phyloP scores from a whole-genome alignment of 177 flowering plant species.

The Tripterygium wilfordii region DNA sequence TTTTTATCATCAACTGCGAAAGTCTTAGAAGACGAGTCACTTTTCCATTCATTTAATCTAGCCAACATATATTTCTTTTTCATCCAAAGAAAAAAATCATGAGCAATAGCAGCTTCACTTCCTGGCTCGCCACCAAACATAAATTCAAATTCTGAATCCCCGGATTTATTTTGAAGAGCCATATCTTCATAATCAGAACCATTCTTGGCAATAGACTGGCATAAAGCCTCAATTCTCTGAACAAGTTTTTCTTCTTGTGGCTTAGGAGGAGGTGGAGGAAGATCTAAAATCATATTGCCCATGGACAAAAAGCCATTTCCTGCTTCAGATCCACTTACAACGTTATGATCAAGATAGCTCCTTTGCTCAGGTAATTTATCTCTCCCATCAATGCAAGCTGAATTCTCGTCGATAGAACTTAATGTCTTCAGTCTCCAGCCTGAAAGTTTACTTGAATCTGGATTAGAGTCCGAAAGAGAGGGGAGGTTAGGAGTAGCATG shows the following conservation, averaged over 20 bases:
- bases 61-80: conserved; percentile 31
- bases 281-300: conserved; percentile 9
- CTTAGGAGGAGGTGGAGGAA: conserved; percentile 37
- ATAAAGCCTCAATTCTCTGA: conserved; percentile 37
- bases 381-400: conserved; percentile 1
- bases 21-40: conserved; percentile 11
- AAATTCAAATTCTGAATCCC: conserved; percentile 44
- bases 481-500: conserved; percentile 9
- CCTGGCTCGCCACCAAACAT: conserved; percentile 56
- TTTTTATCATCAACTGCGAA: too few species aligned
- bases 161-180: conserved; percentile 28
- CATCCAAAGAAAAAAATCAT: conserved; percentile 45
- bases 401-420: conserved; percentile 11
- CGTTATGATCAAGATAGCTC: too few species aligned
- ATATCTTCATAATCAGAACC: conserved; percentile 43
- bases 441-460: background rate
- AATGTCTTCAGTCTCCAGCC: conserved; percentile 7
- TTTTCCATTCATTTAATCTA: conserved; percentile 5
- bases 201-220: conserved; percentile 44
- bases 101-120: conserved; percentile 48
- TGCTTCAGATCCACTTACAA: conserved; percentile 6
- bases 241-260: conserved; percentile 32
- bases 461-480: conserved; percentile 3
- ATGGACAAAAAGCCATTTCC: conserved; percentile 9
- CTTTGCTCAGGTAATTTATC: conserved; percentile 6